These are phyloP conservation scores for Cochlearia excelsa DNA, from an alignment of 345 rosid species.

Conservation along the genomic window DNA sequence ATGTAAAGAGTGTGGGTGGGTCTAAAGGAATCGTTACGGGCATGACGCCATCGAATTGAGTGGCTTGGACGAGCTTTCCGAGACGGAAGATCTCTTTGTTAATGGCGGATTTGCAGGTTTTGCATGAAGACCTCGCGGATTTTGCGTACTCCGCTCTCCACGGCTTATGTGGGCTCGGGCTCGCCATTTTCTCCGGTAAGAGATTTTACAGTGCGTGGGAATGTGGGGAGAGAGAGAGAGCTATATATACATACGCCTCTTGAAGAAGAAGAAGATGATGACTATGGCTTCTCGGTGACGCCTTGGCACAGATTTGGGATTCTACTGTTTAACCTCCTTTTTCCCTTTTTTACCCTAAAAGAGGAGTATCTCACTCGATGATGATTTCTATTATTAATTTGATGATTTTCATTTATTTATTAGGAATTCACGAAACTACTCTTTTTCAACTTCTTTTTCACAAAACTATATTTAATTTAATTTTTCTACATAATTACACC, in stretches of 20 bases:
- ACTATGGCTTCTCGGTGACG: constrained; percentile 27
- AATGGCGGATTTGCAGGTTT: constrained; percentile 68
- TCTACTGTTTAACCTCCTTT: constrained; percentile 26
- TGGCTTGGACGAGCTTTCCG: constrained; percentile 81
- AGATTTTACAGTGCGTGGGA: constrained; percentile 13
- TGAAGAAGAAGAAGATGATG: not conserved
- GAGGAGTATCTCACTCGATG: too few species aligned
- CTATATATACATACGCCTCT: constrained; percentile 27
- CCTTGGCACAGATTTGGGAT: constrained; percentile 8
- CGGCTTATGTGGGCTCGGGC: constrained; percentile 55
- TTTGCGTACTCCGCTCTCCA: constrained; percentile 99
- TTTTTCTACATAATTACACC: too few species aligned
- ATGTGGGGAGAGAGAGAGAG: not conserved
- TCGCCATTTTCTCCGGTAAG: constrained; percentile 43
- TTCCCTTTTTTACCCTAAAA: constrained; percentile 11
- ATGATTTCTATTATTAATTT: too few species aligned
- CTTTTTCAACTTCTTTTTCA: too few species aligned
- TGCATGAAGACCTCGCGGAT: constrained; percentile 84
- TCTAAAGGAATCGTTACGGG: constrained; percentile 54
- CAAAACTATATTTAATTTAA: too few species aligned
- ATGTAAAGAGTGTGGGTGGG: too few species aligned
- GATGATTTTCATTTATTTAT: too few species aligned
- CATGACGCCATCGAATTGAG: constrained; percentile 91
- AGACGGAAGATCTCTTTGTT: constrained; percentile 68
- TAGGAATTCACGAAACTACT: too few species aligned